phyloP scores from a whole-genome alignment of 2,329 filamentous ascomycete species.

The Endoconidiophora polonica region DNA sequence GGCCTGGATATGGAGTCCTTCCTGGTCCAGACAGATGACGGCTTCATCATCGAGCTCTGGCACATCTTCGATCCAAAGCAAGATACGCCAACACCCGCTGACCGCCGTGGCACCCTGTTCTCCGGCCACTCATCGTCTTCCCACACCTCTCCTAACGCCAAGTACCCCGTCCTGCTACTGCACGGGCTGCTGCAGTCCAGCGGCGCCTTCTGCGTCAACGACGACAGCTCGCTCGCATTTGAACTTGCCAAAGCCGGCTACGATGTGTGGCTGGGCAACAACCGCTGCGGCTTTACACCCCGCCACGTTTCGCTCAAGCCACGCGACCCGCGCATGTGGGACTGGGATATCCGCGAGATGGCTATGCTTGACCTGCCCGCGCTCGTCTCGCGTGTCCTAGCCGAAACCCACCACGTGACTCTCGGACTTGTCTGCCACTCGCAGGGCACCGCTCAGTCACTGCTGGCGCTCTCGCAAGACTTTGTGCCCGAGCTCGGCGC shows the following conservation, averaged over 20 bases:
- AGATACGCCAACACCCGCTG: conserved; percentile 32
- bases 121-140: background rate
- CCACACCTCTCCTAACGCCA: conserved; percentile 18
- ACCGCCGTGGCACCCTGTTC: background rate
- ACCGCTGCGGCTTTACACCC: conserved; percentile 71
- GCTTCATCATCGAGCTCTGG: conserved; percentile 78
- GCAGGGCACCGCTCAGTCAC: conserved; percentile 77
- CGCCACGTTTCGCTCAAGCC: conserved; percentile 55
- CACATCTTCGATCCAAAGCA: conserved; percentile 66
- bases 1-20: conserved; percentile 74
- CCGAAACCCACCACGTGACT: conserved; percentile 39
- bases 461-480: conserved; percentile 77
- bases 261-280: conserved; percentile 93
- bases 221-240: conserved; percentile 79
- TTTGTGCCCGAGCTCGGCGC: conserved; percentile 72
- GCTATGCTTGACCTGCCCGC: conserved; percentile 77
- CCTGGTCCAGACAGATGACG: conserved; percentile 81
- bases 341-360: conserved; percentile 92
- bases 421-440: conserved; percentile 74
- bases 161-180: conserved; percentile 73
- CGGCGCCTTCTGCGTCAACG: conserved; percentile 78
- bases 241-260: conserved; percentile 83
- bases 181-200: conserved; percentile 79
- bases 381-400: conserved; percentile 60
- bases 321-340: conserved; percentile 81